These are phyloP conservation scores for Reticulomyxa filosa DNA, from an alignment of 78 protist genomes.

Conservation along the genomic window DNA sequence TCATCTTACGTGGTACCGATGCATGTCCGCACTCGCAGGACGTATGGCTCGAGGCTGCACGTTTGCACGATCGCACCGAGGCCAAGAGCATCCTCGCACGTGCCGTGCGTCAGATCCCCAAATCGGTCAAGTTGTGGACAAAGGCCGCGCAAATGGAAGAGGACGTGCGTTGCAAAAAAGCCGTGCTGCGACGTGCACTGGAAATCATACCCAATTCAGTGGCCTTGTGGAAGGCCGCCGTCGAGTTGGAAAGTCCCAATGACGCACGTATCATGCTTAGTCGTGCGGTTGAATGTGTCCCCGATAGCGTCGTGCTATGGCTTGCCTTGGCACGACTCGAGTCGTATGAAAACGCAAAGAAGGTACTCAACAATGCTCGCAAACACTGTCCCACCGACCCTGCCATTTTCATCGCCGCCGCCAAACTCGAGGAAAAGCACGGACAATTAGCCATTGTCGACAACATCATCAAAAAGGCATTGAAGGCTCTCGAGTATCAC, in stretches of 20 bases:
- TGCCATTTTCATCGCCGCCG: constrained; percentile 81
- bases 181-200: constrained; percentile 47
- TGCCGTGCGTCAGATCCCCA: constrained; percentile 58
- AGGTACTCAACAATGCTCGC: constrained; percentile 64
- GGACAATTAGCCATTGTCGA: constrained; percentile 22
- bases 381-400: constrained; percentile 36
- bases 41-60: constrained; percentile 62
- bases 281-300: constrained; percentile 67
- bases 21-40: constrained; percentile 58
- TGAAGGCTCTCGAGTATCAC: constrained; percentile 1
- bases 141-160: constrained; percentile 57
- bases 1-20: constrained; percentile 46
- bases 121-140: constrained; percentile 68
- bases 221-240: constrained; percentile 73
- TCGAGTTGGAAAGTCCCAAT: constrained; percentile 55
- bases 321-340: constrained; percentile 80
- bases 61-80: constrained; percentile 10
- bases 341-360: constrained; percentile 51
- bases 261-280: constrained; percentile 59
- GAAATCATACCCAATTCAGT: constrained; percentile 39
- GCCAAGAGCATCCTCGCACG: constrained; percentile 47
- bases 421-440: constrained; percentile 72
- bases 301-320: constrained; percentile 70
- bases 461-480: constrained; percentile 23
- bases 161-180: constrained; percentile 26